These are phyloP conservation scores for Camelina hispida DNA, from an alignment of 345 rosid species.

Conservation along the genomic window DNA sequence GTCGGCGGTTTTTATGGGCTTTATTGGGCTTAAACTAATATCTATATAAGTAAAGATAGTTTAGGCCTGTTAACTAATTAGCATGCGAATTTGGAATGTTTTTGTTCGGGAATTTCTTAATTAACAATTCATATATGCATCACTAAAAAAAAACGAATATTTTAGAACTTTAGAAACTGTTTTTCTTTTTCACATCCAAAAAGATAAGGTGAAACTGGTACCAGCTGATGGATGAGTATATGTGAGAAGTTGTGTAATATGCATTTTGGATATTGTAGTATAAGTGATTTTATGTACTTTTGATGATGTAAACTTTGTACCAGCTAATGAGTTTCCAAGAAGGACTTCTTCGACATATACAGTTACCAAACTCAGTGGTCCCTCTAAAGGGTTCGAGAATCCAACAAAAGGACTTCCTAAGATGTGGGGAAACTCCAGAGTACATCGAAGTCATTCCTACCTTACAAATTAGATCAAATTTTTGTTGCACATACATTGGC, in stretches of 20 bases:
- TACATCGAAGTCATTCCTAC: constrained; percentile 19
- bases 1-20: not conserved
- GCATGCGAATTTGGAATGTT: not conserved
- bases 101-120: not conserved
- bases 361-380: constrained; percentile 35
- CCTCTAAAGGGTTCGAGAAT: constrained; percentile 26
- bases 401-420: constrained; percentile 9
- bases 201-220: constrained; percentile 23
- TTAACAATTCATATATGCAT: not conserved
- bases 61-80: not conserved
- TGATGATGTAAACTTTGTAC: constrained; percentile 29
- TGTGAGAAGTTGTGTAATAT: not conserved
- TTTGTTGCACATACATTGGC: not conserved
- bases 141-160: not conserved
- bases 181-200: constrained; percentile 2
- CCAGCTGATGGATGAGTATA: constrained; percentile 12
- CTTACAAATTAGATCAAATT: not conserved
- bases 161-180: not conserved
- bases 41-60: not conserved
- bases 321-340: constrained; percentile 23
- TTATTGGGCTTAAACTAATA: constrained; percentile 27
- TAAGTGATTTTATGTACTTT: constrained; percentile 23
- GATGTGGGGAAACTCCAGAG: not conserved
- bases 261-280: not conserved
- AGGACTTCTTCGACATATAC: not conserved